Base-by-base conservation (phyloP, 2,329 filamentous ascomycete species). In the Plectosphaerella plurivora region DNA sequence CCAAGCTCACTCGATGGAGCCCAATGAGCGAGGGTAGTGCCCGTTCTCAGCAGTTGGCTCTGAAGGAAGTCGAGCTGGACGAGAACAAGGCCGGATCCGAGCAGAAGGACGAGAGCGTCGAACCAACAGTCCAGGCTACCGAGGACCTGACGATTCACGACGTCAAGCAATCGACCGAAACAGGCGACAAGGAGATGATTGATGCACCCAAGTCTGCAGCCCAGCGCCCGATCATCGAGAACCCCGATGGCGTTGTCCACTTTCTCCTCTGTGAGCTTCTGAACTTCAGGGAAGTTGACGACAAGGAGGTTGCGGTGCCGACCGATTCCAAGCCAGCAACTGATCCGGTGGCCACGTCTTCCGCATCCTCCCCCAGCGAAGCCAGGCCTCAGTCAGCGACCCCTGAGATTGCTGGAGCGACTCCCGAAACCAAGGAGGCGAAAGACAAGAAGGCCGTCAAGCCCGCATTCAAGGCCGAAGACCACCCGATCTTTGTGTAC, bases 401-500 rank as follows among this genome's bases (percentile, higher is more conserved):
- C 18, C n/a, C 15, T 18, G 41, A 44, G 41, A 12, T n/a, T 2
- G 18, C 41, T 5, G 41, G 18, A 16, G 41, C 57, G 7, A 24
- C 47, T 35, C 57, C 58, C 3, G 60, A 61, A 36, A 57, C 61
- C 1, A 44, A 59, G 4, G 78, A 80, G n/a, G 66, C 64, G 28
- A 79, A 79, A 61, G 73, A 80, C 51, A 84, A 88, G 68, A 89
- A 91, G 65, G 53, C 72, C 5, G 71, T 83, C 11, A 96, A 95
- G 71, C 75, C 82, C 1, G 73, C 83, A 1, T 97, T 97, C 78
- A 97, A 96, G 70, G 77, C 89, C 1, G 91, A 96, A 49, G 88
- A 97, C 35, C 91, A 99, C 67, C 91, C 92, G 0, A 97, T 96
- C 55, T 99, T 96, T 71, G 87, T 97, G 50, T 99, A 97, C 65